A percentile compares a stretch with the other conserved stretches of the same genome.
phyloP scores from a whole-genome alignment of 208 protist genomes.

The Herpetomonas tarakana region DNA sequence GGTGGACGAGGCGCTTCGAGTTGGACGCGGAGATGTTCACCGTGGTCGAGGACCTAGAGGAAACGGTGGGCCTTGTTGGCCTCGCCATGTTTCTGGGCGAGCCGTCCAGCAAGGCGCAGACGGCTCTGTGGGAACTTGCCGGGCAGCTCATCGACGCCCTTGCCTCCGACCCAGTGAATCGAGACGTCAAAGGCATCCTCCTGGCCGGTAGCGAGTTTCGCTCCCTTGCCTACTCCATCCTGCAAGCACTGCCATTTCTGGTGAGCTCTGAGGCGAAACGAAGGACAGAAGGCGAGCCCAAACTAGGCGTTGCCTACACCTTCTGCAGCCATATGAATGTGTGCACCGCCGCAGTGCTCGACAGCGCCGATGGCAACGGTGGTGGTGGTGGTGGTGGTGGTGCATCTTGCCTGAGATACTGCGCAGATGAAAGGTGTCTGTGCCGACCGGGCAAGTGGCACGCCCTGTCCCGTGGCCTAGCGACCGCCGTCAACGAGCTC shows the following conservation, averaged over 20 bases:
- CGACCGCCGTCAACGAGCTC: neutral
- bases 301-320: too few species aligned
- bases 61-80: slow-evolving; percentile 20
- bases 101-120: slow-evolving; percentile 13
- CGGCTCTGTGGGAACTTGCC: slow-evolving; percentile 13
- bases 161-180: neutral
- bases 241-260: slow-evolving; percentile 14
- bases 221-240: slow-evolving; percentile 5
- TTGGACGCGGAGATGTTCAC: slow-evolving; percentile 20
- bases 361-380: too few species aligned
- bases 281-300: too few species aligned
- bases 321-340: too few species aligned
- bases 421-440: neutral
- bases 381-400: too few species aligned
- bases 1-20: slow-evolving; percentile 25
- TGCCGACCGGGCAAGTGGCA: neutral
- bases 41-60: slow-evolving; percentile 32
- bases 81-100: slow-evolving; percentile 31
- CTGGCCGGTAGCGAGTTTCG: neutral
- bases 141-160: slow-evolving; percentile 12
- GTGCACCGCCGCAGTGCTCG: too few species aligned
- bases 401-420: too few species aligned
- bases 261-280: too few species aligned
- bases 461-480: neutral
- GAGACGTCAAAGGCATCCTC: neutral